Evolutionary conservation across 2,329 filamentous ascomycete genomes (phyloP), one percentile per base, ranked within the genome.

Genomic region (Coniochaeta ligniaria): DNA sequence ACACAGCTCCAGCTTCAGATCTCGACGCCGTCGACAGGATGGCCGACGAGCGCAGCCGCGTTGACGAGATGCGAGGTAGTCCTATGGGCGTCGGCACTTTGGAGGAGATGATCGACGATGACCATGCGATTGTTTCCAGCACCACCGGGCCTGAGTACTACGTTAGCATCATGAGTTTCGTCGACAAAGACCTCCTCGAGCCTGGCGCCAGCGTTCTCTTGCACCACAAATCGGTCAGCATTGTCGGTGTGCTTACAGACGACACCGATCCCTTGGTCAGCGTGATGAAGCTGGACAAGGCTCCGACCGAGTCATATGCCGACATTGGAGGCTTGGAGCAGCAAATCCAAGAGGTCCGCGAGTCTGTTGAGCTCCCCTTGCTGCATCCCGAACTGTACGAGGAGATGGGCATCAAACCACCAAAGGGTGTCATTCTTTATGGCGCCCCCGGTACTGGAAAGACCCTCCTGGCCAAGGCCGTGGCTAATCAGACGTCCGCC

Each of bases 371-470:
- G 78, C 77, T 99, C 69, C 95, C 95, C 6, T 81, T 99, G 64
- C 82, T 99, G 62, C 95, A 99, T 73, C 95, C 95, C 0, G 95
- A 99, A 77, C 80, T 99, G 59, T 99, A 99, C 77, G 95, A 99
- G 76, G 95, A 99, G 80, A 99, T 99, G 95, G 95, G 95, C 71
- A 98, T 99, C 83, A 99, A 99, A 78, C 95, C 95, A 5, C 95
- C 95, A 63, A 99, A 99, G 84, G 95, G 95, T 83, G 95, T 99
- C 69, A 99, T 99, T 71, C 88, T 99, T 28, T 99, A 99, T 74
- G 95, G 95, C 78, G 92, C 92, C 6, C 95, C 95, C 0, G 95
- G 95, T 75, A 99, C 95, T 9, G 95, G 95, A 76, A 99, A 98
- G 80, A 98, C 93, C 6, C 81, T 97, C 3, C 81, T 99, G 61